Evolutionary conservation across 2,329 filamentous ascomycete genomes (phyloP), one percentile per base, ranked within the genome.

Genomic region (Knufia petricola): DNA sequence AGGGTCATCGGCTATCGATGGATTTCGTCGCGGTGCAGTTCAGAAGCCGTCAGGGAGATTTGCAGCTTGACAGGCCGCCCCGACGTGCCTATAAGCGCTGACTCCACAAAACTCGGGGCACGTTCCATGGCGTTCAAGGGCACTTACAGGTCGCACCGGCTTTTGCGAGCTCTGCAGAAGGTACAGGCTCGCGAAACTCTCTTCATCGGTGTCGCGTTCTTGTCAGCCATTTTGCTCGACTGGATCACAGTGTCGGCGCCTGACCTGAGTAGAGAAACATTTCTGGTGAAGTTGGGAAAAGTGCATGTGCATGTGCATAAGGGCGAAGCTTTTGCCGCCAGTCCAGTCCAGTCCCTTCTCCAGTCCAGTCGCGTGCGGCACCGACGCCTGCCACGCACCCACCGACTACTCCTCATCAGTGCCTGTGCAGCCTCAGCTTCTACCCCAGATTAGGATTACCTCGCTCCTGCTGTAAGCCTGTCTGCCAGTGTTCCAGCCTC

Each of bases 81-180:
- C n/a, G 28, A 31, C 4, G 28, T 44, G 41, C 41, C n/a, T 21
- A 44, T 44, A 44, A 26, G 26, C 41, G 12, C 19, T 10, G 28
- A n/a, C 26, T 58, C 70, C 60, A 39, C 31, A 38, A 28, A 12
- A 9, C 28, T 21, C 44, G n/a, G 32, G 20, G 28, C n/a, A 39
- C 17, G 20, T 10, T 24, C 10, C 17, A 7, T 21, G 30, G 26
- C 23, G 7, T 31, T 12, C 21, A 12, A 20, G n/a, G 20, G 31
- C 46, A 66, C 71, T 64, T 65, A 75, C 72, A 75, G 60, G 55
- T 74, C 70, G 61, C 72, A 75, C 56, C 69, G 69, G 34, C 68
- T 71, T 59, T 75, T 75, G 52, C 72, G 66, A 54, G 70, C 67
- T 34, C 72, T 63, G 57, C 72, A 74, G 54, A 69, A 66, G 46